Percentiles rank a stretch among this genome's conserved stretches.
Evolutionary conservation across 1,284 basidiomycete genomes (phyloP).

Genomic region (Rhodotorula sp.): DNA sequence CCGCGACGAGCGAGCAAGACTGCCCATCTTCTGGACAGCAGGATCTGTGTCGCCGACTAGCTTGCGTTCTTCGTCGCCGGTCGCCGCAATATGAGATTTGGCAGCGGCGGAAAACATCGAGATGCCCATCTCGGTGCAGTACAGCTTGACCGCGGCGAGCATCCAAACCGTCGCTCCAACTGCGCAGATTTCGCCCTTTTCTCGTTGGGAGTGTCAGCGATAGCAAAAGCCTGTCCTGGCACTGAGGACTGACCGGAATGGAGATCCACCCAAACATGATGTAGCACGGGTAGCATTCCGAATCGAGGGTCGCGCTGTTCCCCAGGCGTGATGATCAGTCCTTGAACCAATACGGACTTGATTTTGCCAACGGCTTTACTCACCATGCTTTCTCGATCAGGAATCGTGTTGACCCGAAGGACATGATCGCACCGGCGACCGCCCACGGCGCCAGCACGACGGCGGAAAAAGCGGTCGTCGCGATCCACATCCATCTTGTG

Average conservation of each 20-base stretch:
- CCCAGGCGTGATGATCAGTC: background rate
- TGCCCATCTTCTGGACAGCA: no score
- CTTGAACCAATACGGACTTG: background rate
- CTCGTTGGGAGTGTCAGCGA: background rate
- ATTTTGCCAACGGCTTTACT: no score
- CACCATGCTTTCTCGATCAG: conserved; percentile 21
- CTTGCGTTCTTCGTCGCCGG: background rate
- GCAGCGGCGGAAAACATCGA: background rate
- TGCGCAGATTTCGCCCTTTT: conserved; percentile 3
- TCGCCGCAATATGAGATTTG: background rate
- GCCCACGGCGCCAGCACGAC: background rate
- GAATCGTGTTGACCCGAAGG: background rate
- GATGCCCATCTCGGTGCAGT: background rate
- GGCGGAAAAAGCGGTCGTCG: background rate
- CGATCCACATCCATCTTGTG: background rate
- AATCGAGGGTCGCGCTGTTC: conserved; percentile 6
- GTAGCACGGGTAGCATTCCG: conserved; percentile 10
- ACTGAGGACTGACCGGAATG: conserved; percentile 6
- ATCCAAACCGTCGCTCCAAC: conserved; percentile 1
- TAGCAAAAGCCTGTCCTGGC: no score
- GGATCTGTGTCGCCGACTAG: background rate
- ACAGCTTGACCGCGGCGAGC: background rate
- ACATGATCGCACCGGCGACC: background rate
- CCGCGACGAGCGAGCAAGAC: no score
- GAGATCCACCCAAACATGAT: background rate